Conservation (phyloP, 768 basidiomycete genomes). For the Kwoniella europaea region DNA sequence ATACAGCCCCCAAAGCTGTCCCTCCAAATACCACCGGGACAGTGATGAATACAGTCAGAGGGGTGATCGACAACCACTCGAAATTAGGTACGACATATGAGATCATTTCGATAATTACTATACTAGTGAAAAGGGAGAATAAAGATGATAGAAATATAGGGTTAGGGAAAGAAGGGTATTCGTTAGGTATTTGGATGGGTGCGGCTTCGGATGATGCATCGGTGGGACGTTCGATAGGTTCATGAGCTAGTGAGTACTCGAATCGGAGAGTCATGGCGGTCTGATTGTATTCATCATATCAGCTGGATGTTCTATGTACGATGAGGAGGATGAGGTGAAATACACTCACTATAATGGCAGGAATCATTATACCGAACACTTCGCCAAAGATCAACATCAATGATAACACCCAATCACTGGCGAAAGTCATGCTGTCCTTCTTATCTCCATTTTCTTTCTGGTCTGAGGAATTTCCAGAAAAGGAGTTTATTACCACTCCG, state of each 20-base stretch:
- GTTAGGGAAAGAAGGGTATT: constrained; percentile 22
- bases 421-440: background rate
- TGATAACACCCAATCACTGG: constrained; percentile 16
- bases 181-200: constrained; percentile 13
- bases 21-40: constrained; percentile 11
- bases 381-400: constrained; percentile 12
- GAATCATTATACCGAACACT: constrained; percentile 11
- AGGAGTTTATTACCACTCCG: background rate
- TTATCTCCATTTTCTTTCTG: background rate
- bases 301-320: background rate
- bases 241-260: constrained; percentile 12
- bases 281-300: background rate
- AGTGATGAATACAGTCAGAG: constrained; percentile 9
- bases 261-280: constrained; percentile 22
- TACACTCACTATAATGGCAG: constrained; percentile 5
- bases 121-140: background rate
- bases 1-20: constrained; percentile 14
- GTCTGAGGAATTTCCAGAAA: background rate
- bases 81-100: constrained; percentile 6
- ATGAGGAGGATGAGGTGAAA: background rate
- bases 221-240: constrained; percentile 1
- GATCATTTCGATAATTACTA: background rate
- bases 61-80: constrained; percentile 17
- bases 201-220: constrained; percentile 13
- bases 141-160: constrained; percentile 14